Conservation (phyloP, 768 basidiomycete species). For the Tricholoma hemisulphureum region DNA sequence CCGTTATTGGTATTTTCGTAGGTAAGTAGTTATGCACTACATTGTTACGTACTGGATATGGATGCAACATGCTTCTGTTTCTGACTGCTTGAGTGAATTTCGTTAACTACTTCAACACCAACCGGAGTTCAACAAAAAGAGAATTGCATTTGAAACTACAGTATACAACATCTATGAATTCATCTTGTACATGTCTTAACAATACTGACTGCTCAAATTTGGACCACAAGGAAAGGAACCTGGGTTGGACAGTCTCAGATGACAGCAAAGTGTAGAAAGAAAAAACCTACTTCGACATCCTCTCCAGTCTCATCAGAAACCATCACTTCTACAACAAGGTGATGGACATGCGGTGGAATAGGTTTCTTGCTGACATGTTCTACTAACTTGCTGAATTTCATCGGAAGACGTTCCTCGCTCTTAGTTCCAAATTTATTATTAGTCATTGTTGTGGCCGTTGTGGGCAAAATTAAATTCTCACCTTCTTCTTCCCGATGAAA, state of each 20-base stretch:
- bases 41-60: constrained; percentile 27
- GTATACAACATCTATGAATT: constrained; percentile 9
- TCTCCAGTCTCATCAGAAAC: constrained; percentile 88
- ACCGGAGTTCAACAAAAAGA: background rate
- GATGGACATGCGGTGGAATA: constrained; percentile 76
- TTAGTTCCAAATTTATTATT: constrained; percentile 25
- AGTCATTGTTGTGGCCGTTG: background rate
- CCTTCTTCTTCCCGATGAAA: constrained; percentile 93
- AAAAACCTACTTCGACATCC: constrained; percentile 79
- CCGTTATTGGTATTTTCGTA: constrained; percentile 27
- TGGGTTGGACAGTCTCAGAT: constrained; percentile 24
- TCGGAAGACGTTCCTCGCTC: constrained; percentile 83
- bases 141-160: background rate
- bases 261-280: background rate
- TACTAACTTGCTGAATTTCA: constrained; percentile 90
- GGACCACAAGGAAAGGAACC: constrained; percentile 84
- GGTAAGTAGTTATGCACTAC: constrained; percentile 47
- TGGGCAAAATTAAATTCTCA: constrained; percentile 29
- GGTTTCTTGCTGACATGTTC: constrained; percentile 95
- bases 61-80: constrained; percentile 35
- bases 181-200: constrained; percentile 45
- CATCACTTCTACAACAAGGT: constrained; percentile 93
- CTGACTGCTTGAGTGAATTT: background rate
- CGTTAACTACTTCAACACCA: too few relatives aligned
- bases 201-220: constrained; percentile 45